Percentiles rank a stretch among this genome's conserved stretches.
phyloP scores from a whole-genome alignment of 805 yeast genomes.

The Kodamaea laetipori region DNA sequence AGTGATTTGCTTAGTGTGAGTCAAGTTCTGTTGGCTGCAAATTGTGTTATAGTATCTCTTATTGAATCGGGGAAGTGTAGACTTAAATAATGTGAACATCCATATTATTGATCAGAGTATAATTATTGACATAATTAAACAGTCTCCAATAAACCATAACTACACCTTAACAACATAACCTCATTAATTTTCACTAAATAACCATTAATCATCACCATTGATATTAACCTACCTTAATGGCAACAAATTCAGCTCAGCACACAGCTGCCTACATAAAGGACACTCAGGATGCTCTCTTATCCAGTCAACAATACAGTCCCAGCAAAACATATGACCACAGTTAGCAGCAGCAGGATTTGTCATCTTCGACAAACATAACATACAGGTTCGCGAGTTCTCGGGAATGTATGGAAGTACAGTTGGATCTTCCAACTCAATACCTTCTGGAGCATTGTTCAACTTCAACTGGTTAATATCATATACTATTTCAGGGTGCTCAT shows the following conservation, averaged over 20 bases:
- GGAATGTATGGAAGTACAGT: conserved; percentile 66
- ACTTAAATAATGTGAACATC: no score
- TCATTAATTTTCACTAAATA: no score
- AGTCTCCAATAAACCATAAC: no score
- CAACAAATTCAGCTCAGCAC: conserved; percentile 62
- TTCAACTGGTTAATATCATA: conserved; percentile 14
- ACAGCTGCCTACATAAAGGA: conserved; percentile 81
- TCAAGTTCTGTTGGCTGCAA: no score
- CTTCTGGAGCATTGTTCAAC: conserved; percentile 49
- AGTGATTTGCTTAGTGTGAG: no score
- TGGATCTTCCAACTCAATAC: conserved; percentile 63
- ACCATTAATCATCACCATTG: no score
- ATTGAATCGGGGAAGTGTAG: no score
- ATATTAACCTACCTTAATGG: conserved; percentile 51
- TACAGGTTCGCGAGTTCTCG: conserved; percentile 69
- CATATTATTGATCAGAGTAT: no score
- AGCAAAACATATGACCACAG: conserved; percentile 93
- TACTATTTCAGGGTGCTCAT: not conserved
- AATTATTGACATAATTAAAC: no score
- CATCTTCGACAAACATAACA: conserved; percentile 82
- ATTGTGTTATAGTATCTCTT: no score
- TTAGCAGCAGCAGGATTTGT: conserved; percentile 78
- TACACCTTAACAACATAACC: no score
- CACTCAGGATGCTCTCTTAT: conserved; percentile 84
- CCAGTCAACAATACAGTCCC: conserved; percentile 92